Conservation (phyloP, 306 rosid genomes). For the Lathyrus oleraceus region DNA sequence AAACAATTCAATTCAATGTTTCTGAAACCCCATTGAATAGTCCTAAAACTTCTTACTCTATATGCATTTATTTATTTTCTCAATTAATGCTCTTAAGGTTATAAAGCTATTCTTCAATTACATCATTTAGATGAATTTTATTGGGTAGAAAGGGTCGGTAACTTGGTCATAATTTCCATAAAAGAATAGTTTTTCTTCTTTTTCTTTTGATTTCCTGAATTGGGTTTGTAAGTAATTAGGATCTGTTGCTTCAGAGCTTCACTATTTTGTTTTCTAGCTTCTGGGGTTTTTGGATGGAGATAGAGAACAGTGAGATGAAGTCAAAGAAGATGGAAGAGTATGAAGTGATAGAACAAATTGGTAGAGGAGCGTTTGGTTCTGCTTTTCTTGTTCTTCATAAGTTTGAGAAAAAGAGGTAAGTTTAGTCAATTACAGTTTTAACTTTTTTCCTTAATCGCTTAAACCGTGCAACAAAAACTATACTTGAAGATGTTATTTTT, state of each 20-base stretch:
- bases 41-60: conserved; percentile 35
- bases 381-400: conserved; percentile 86
- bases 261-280: conserved; percentile 35
- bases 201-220: conserved; percentile 20
- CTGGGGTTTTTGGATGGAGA: conserved; percentile 64
- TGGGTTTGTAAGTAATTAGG: conserved; percentile 39
- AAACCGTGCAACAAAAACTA: conserved; percentile 24
- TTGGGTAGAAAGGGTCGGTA: conserved; percentile 30
- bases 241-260: conserved; percentile 34
- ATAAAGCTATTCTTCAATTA: not conserved
- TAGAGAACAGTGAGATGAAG: conserved; percentile 57
- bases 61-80: conserved; percentile 25
- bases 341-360: conserved; percentile 92
- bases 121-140: not conserved
- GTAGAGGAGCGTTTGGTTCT: conserved; percentile 86
- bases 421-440: conserved; percentile 23
- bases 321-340: conserved; percentile 77
- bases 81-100: conserved; percentile 34
- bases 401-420: conserved; percentile 76
- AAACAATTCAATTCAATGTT: conserved; percentile 39
- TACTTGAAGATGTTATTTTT: conserved; percentile 3
- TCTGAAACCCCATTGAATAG: conserved; percentile 29
- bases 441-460: conserved; percentile 20
- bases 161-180: conserved; percentile 21
- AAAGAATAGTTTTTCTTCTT: not conserved